Evolutionary conservation across 805 yeast species (phyloP), one percentile per base, ranked within the genome.

Genomic region (Candida bentonensis): DNA sequence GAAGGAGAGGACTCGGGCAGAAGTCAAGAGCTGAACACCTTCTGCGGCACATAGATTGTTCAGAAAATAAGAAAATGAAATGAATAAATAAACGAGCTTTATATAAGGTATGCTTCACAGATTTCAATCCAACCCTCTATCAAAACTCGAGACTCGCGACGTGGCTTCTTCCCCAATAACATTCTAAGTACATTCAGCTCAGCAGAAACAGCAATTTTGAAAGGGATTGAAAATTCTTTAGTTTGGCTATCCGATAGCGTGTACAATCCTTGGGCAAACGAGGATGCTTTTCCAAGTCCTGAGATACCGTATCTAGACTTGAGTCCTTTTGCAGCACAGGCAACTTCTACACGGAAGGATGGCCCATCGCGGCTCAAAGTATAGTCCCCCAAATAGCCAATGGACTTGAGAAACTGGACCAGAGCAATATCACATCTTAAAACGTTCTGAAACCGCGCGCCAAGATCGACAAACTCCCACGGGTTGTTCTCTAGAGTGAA

Each of bases 321-420:
- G 13, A 25, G 13, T 5, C 5, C n/a, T 9, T 7, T 21, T 1
- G 51, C 51, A 3, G 92, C 84, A 28, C 88, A 59, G 0, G 87
- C 95, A 2, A 88, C 76, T 46, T 78, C 77, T 0, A 85, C 73
- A 42, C 96, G 65, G 57, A 79, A 87, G 11, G 94, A 84, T 1
- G 78, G 58, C 2, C 71, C 73, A 1, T 62, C 65, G 3, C 47
- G 43, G 34, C 67, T 71, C 2, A 85, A 59, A 0, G 94, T 82
- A 58, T 84, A 88, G 23, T 83, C 89, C 1, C 81, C 92, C 57
- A 61, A 73, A 54, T 85, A 89, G 5, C 72, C 79, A 34, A 62
- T 49, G 2, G 66, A 60, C 49, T 69, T 61, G 36, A 88, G 63
- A 53, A 69, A 78, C 9, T 60, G 62, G 1, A 49, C 48, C 36